Evolutionary conservation across 768 basidiomycete species (phyloP), one percentile per base, ranked within the genome.

Genomic region (Leccinum uliginosum): DNA sequence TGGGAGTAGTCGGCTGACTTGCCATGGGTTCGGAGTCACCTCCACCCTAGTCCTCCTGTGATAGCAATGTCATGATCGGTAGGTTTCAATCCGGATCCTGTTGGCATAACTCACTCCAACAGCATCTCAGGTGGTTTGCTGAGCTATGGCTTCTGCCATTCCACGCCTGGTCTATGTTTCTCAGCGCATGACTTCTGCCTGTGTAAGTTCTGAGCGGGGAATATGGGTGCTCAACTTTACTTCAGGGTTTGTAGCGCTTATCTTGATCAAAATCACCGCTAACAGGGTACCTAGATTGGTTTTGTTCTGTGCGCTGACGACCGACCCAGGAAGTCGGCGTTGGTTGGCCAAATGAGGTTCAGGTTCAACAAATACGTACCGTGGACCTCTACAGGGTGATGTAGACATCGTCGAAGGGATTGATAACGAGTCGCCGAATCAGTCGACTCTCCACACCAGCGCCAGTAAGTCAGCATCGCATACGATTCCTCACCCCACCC

Each of bases 381-480:
- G 6, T 27, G 32, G 21, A 43, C 11, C 43, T 32, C 6, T 14
- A 21, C 23, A 67, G 65, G 66, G 66, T 5, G 64, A 65, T 26
- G 17, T 67, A 21, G 68, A 71, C 40, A 69, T 71, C n/a, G 21
- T 70, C 21, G 68, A 72, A 54, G 72, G 71, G 15, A 63, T 68
- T 50, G 70, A 72, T 52, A 30, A 65, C 46, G 45, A 58, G 24
- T n/a, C 50, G 1, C 64, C 70, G 15, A 65, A 73, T 50, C 43
- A 40, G 30, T 63, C 64, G 7, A 69, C 62, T 34, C 57, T 72
- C 27, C 72, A 72, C 55, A 68, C 62, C 0, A 45, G 54, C 8
- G 50, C 50, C 40, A 53, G 57, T 58, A 6, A 58, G 15, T 35
- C n/a, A 24, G 9, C 6, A 19, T 51, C 6, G 12, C 21, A 6